phyloP scores from a whole-genome alignment of 2,329 filamentous ascomycete species.

The Coniosporium tulheliwenetii region DNA sequence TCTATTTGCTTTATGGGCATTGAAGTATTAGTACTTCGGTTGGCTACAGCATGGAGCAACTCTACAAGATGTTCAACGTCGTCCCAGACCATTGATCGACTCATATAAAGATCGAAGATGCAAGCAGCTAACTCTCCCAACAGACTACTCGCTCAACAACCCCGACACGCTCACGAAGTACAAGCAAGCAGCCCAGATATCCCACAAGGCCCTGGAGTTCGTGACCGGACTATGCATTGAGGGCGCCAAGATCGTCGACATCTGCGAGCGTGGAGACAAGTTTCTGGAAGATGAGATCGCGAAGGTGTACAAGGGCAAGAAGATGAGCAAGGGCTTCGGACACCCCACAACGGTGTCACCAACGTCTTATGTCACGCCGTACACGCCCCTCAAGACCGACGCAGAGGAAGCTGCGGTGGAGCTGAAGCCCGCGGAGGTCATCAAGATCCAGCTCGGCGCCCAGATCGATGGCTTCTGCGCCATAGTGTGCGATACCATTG shows the following conservation, averaged over 20 bases:
- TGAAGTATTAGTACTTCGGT: background rate
- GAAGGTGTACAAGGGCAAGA: conserved; percentile 98
- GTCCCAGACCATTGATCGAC: background rate
- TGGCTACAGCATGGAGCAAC: background rate
- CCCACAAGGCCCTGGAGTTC: conserved; percentile 83
- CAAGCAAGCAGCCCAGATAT: conserved; percentile 90
- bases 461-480: conserved; percentile 96
- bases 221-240: conserved; percentile 63
- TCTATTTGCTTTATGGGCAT: background rate
- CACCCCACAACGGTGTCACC: conserved; percentile 94
- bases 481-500: conserved; percentile 85
- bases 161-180: conserved; percentile 96
- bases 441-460: conserved; percentile 98
- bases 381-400: conserved; percentile 82
- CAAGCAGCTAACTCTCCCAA: background rate
- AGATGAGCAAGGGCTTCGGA: conserved; percentile 82
- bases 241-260: conserved; percentile 79
- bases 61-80: background rate
- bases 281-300: conserved; percentile 81
- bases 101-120: background rate
- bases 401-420: conserved; percentile 64
- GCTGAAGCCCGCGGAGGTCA: conserved; percentile 70
- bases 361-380: conserved; percentile 85
- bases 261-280: conserved; percentile 94
- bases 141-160: conserved; percentile 82